Evolutionary conservation across 2,329 filamentous ascomycete genomes (phyloP), one percentile per base, ranked within the genome.

Genomic region (Oidium heveae): DNA sequence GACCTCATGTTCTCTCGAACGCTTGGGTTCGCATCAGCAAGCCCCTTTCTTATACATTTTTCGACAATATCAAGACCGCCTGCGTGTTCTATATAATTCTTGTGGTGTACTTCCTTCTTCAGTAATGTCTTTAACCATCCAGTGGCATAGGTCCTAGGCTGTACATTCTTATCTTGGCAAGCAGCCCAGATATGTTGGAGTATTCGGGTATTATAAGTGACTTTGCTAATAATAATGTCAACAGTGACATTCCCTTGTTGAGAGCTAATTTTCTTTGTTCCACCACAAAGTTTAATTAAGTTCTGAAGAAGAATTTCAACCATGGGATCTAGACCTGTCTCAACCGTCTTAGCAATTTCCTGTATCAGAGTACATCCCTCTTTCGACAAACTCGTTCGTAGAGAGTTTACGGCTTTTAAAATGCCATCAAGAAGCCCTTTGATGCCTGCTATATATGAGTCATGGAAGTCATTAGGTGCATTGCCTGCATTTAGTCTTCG

Each of bases 101-200:
- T 94, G 68, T 94, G 85, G 58, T 77, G 74, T 0, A 76, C 70
- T 64, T 93, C 84, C 61, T 86, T 85, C 60, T 75, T 80, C 41
- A 98, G 69, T 20, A 96, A 67, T 0, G 82, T 93, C 67, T 81
- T 84, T 33, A 96, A 69, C 91, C 91, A 98, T 8, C 76, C 80
- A 1, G 83, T 74, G 1, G 81, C 82, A 66, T 82, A 94, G 1
- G 77, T 77, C 57, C 91, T 79, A 16, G 88, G 82, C 63, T 91
- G 84, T 2, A 88, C 82, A 63, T 95, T 96, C 71, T 95, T 96
- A 70, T 98, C 89, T 65, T 93, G 83, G 58, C 77, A 83, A 24
- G 89, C 88, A 54, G 71, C 70, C 71, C 80, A 84, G 51, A 96
- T 72, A 63, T 96, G 89, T 66, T 94, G 84, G 72, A 95, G 75